Conservation (phyloP, 2,329 filamentous ascomycete genomes). For the Microdochium paspali region DNA sequence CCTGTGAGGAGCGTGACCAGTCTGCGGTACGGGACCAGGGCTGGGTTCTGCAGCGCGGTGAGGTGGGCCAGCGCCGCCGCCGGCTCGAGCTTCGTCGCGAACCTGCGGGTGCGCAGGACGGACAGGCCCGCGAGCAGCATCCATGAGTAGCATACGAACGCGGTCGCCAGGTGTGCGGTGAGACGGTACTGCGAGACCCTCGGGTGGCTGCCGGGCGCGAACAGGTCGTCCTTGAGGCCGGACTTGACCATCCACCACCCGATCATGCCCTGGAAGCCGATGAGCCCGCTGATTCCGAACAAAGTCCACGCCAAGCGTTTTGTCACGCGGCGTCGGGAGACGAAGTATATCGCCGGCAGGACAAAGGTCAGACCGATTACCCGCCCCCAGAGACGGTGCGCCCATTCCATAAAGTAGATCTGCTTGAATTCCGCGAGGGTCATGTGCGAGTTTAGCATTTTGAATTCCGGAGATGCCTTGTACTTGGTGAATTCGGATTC, state of each 20-base stretch:
- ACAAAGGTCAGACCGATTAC: constrained; percentile 86
- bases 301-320: constrained; percentile 68
- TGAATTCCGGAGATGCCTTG: constrained; percentile 84
- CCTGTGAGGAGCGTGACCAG: constrained; percentile 60
- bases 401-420: constrained; percentile 99
- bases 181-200: constrained; percentile 92
- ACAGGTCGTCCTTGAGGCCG: constrained; percentile 89
- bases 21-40: constrained; percentile 64
- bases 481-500: constrained; percentile 91
- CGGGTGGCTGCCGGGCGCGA: constrained; percentile 81
- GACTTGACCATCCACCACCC: constrained; percentile 99
- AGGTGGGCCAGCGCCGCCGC: constrained; percentile 51
- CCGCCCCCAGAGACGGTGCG: constrained; percentile 87
- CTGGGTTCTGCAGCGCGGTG: constrained; percentile 52
- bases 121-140: constrained; percentile 87
- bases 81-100: constrained; percentile 52
- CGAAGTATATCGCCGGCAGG: constrained; percentile 79
- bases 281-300: constrained; percentile 74
- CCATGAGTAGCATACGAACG: constrained; percentile 85
- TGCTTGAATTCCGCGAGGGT: constrained; percentile 88
- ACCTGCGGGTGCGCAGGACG: constrained; percentile 67
- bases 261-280: constrained; percentile 89
- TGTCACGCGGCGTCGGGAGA: constrained; percentile 70
- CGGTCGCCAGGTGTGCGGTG: constrained; percentile 78
- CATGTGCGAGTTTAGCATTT: constrained; percentile 89